Percentiles rank a stretch among this genome's conserved stretches.
phyloP scores from a whole-genome alignment of 2,329 filamentous ascomycete genomes.

The Epichloe baconii region DNA sequence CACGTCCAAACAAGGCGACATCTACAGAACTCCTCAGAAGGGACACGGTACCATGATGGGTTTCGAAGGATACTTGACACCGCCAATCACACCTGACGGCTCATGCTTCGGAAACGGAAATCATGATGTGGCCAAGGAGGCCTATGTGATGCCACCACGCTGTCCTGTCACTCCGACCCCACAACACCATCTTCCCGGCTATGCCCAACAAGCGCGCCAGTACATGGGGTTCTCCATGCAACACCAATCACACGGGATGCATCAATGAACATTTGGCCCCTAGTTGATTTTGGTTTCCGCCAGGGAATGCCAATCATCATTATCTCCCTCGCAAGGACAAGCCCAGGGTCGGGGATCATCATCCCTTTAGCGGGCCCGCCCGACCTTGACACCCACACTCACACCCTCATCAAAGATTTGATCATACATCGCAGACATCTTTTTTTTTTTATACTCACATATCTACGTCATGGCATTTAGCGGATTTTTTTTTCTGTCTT shows the following conservation, averaged over 20 bases:
- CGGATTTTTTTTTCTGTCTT: slow-evolving; percentile 21
- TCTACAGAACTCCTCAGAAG: slow-evolving; percentile 72
- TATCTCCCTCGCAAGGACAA: not conserved
- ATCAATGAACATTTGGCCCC: slow-evolving; percentile 26
- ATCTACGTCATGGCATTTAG: slow-evolving; percentile 34
- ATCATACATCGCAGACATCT: not conserved
- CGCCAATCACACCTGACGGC: slow-evolving; percentile 72
- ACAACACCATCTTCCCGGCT: slow-evolving; percentile 22
- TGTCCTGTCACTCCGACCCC: slow-evolving; percentile 51
- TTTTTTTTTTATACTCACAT: slow-evolving; percentile 3
- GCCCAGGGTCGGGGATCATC: not conserved
- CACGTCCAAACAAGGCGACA: slow-evolving; percentile 39
- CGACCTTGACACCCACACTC: slow-evolving; percentile 4
- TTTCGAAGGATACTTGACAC: slow-evolving; percentile 67
- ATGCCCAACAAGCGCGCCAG: slow-evolving; percentile 22
- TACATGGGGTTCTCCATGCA: slow-evolving; percentile 29
- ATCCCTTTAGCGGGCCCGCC: not conserved
- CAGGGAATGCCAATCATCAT: not conserved
- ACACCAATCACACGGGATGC: slow-evolving; percentile 18
- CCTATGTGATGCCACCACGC: slow-evolving; percentile 35
- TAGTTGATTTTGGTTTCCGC: not conserved
- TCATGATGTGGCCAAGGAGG: slow-evolving; percentile 30
- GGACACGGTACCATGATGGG: slow-evolving; percentile 49
- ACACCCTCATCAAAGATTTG: not conserved
- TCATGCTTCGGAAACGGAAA: slow-evolving; percentile 33